These are phyloP conservation scores for Maudiozyma barnettii DNA, from an alignment of 805 yeast genomes.

Conservation along the genomic window DNA sequence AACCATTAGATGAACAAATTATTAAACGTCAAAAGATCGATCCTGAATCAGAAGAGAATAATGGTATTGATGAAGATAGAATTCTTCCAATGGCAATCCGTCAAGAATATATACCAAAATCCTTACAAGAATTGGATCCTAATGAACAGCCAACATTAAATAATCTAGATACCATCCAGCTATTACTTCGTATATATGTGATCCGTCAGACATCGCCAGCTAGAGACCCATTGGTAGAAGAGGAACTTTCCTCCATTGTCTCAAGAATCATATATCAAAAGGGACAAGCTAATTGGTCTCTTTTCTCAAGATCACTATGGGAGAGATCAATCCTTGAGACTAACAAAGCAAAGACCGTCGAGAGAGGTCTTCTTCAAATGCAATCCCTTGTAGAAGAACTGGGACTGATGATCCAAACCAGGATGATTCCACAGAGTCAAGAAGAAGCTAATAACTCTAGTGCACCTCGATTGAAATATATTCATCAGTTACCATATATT, in stretches of 20 bases:
- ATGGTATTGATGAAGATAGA: constrained; percentile 33
- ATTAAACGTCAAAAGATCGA: constrained; percentile 27
- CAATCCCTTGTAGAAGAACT: constrained; percentile 84
- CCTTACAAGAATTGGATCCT: constrained; percentile 53
- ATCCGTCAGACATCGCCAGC: constrained; percentile 64
- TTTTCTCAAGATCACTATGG: constrained; percentile 81
- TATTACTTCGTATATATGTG: constrained; percentile 57
- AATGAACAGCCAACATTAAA: constrained; percentile 69
- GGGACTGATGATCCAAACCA: constrained; percentile 54
- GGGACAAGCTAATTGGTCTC: constrained; percentile 45
- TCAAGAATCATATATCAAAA: constrained; percentile 54
- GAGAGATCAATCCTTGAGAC: constrained; percentile 80
- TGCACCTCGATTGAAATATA: constrained; percentile 52
- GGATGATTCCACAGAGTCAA: constrained; percentile 39
- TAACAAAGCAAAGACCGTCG: constrained; percentile 72
- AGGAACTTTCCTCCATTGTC: constrained; percentile 71
- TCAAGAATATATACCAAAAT: constrained; percentile 53
- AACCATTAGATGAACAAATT: constrained; percentile 35
- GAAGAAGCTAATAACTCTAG: constrained; percentile 25
- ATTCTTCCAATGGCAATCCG: constrained; percentile 55
- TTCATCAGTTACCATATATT: constrained; percentile 65
- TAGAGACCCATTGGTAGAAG: constrained; percentile 61
- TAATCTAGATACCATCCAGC: constrained; percentile 63
- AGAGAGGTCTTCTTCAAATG: constrained; percentile 89
- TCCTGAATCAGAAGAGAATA: constrained; percentile 10